Conservation (phyloP, 257 asterid species). For the Cinchona pubescens region DNA sequence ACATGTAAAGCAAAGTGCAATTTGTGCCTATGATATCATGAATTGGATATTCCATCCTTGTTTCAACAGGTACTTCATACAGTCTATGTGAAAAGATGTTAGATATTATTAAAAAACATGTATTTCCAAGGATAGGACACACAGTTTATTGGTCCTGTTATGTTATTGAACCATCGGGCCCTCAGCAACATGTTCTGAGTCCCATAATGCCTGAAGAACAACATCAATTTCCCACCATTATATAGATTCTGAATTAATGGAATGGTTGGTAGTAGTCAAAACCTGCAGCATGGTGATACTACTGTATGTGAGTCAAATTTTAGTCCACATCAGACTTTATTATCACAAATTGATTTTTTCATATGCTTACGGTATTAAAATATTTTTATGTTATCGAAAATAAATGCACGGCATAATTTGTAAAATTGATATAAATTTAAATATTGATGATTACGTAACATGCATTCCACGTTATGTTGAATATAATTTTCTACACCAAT, state of each 20-base stretch:
- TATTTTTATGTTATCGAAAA: too few species aligned
- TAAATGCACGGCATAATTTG: too few species aligned
- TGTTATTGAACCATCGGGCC: constrained; percentile 7
- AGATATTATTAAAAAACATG: constrained; percentile 2
- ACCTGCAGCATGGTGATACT: constrained; percentile 3
- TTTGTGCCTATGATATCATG: constrained; percentile 15
- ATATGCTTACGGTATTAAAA: too few species aligned
- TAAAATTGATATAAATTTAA: too few species aligned
- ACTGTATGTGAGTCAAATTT: too few species aligned
- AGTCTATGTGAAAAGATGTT: constrained; percentile 18
- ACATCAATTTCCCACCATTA: constrained; percentile 21
- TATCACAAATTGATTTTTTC: too few species aligned
- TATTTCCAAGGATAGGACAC: constrained; percentile 10
- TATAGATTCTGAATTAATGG: neutral
- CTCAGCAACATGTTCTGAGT: neutral
- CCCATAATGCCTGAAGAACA: constrained; percentile 13
- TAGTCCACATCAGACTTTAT: too few species aligned
- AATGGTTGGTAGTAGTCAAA: constrained; percentile 25
- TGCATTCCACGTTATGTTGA: too few species aligned
- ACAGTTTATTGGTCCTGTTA: constrained; percentile 10
- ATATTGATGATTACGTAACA: too few species aligned
- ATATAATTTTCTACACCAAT: too few species aligned
- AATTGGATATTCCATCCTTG: neutral
- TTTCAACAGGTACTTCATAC: constrained; percentile 18
- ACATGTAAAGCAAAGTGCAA: constrained; percentile 12